Evolutionary conservation across 2,329 filamentous ascomycete genomes (phyloP).

Genomic region (Coniochaeta sp.): DNA sequence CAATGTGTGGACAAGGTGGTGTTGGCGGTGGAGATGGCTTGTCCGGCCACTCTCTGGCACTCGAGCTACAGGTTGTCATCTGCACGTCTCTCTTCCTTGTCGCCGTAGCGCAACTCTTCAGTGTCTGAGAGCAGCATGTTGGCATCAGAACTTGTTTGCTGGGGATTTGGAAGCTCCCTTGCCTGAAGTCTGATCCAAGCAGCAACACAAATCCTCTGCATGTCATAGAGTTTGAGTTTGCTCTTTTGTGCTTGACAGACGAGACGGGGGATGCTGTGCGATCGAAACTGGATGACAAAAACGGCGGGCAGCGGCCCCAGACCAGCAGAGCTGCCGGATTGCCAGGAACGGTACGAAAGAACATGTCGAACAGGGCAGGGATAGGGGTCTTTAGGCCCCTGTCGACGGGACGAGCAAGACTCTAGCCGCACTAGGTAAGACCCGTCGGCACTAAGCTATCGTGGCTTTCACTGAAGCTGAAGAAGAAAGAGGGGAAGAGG

Average conservation of each 20-base stretch:
- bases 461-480: not conserved
- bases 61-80: not conserved
- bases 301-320: not conserved
- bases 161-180: not conserved
- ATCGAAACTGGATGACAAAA: constrained; percentile 3
- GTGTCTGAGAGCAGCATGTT: not conserved
- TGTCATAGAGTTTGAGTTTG: not conserved
- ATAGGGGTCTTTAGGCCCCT: not conserved
- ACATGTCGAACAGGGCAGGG: not conserved
- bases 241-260: not conserved
- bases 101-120: not conserved
- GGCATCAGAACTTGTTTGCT: not conserved
- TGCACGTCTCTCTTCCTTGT: not conserved
- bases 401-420: not conserved
- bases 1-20: constrained; percentile 1
- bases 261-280: constrained; percentile 1
- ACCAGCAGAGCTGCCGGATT: not conserved
- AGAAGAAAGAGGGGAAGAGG: not conserved
- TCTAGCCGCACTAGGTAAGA: not conserved
- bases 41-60: not conserved
- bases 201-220: not conserved
- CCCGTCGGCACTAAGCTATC: not conserved
- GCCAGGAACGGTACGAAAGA: not conserved
- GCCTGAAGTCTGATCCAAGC: not conserved
- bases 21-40: constrained; percentile 3